A percentile compares a stretch with the other conserved stretches of the same genome.
phyloP scores from a whole-genome alignment of 495 filamentous ascomycete genomes.

The Tetracladium marchalianum region DNA sequence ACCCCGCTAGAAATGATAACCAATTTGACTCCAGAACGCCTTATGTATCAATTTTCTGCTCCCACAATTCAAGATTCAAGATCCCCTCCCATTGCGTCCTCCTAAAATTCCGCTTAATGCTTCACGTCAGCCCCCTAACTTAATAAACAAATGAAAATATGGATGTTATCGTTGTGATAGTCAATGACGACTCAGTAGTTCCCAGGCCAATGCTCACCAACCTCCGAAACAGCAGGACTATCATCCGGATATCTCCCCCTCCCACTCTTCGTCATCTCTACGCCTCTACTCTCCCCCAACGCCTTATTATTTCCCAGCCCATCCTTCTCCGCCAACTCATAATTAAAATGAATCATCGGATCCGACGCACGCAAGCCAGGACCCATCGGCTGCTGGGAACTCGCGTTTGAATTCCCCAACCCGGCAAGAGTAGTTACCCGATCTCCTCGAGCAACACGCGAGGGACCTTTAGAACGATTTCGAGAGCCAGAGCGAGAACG shows the following conservation, averaged over 20 bases:
- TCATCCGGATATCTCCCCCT: background rate
- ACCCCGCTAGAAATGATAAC: too few relatives aligned
- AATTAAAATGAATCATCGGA: constrained; percentile 1
- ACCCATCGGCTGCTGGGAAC: too few relatives aligned
- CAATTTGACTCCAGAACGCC: too few relatives aligned
- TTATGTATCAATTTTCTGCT: too few relatives aligned
- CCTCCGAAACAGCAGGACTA: background rate
- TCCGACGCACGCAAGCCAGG: background rate
- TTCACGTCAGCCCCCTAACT: background rate
- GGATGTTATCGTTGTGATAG: background rate
- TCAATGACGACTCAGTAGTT: constrained; percentile 1
- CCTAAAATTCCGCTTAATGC: background rate
- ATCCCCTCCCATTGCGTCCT: too few relatives aligned
- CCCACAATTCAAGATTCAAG: too few relatives aligned
- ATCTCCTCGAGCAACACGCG: too few relatives aligned
- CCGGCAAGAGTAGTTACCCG: too few relatives aligned
- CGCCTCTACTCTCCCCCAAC: background rate
- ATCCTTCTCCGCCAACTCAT: constrained; percentile 7
- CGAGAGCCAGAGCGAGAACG: too few relatives aligned
- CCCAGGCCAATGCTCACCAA: constrained; percentile 15
- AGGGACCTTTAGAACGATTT: too few relatives aligned
- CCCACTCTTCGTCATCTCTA: background rate
- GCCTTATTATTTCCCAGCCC: background rate
- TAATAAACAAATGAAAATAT: background rate
- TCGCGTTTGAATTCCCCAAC: too few relatives aligned